phyloP scores from a whole-genome alignment of 2,329 filamentous ascomycete genomes.

The Pyrenophora teres region DNA sequence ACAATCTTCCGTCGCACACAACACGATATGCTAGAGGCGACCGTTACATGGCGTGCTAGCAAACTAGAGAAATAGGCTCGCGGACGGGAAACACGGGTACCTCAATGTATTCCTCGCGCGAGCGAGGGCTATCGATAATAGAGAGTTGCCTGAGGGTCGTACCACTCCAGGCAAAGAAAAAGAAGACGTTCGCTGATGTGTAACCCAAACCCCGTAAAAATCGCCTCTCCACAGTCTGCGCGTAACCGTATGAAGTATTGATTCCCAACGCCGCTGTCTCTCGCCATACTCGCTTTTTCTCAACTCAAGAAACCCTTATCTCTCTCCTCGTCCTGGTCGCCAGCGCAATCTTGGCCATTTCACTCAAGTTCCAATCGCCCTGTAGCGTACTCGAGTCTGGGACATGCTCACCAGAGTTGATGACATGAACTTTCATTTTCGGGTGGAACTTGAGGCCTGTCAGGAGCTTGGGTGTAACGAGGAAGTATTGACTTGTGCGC shows the following conservation, averaged over 20 bases:
- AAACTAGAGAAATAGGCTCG: not conserved
- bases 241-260: too few species aligned
- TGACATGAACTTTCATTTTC: conserved; percentile 92
- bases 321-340: conserved; percentile 26
- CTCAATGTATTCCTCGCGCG: not conserved
- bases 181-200: too few species aligned
- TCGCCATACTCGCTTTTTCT: not conserved
- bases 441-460: conserved; percentile 82
- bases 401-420: conserved; percentile 79
- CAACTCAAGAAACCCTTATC: conserved; percentile 21
- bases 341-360: conserved; percentile 44
- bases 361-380: conserved; percentile 52
- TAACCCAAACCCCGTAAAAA: too few species aligned
- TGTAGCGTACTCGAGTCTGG: conserved; percentile 42
- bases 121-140: not conserved
- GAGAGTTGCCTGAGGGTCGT: too few species aligned
- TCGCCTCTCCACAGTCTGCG: too few species aligned
- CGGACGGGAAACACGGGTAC: not conserved
- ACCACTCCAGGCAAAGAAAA: too few species aligned
- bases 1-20: not conserved
- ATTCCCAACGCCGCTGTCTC: not conserved
- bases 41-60: not conserved
- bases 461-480: conserved; percentile 95
- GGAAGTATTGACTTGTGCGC: conserved; percentile 80
- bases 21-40: not conserved